phyloP scores from a whole-genome alignment of 2,329 filamentous ascomycete genomes.

The Rutstroemia sp. region DNA sequence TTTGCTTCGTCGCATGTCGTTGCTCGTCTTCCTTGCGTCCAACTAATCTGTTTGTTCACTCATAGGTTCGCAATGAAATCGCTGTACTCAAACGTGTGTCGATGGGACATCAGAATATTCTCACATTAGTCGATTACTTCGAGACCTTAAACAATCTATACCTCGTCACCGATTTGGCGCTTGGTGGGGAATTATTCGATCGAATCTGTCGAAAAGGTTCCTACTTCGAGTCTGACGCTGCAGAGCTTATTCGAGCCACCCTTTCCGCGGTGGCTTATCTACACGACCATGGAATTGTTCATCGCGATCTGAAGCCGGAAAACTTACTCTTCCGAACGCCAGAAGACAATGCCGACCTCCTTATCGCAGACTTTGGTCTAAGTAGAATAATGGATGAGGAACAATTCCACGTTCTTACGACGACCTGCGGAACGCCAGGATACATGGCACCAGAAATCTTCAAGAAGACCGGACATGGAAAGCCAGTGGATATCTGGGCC shows the following conservation, averaged over 20 bases:
- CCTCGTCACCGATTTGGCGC: conserved; percentile 90
- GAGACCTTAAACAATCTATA: conserved; percentile 99
- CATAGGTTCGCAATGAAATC: conserved; percentile 93
- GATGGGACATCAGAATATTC: conserved; percentile 97
- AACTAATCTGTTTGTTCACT: not conserved
- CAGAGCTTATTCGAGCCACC: conserved; percentile 88
- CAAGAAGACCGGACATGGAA: conserved; percentile 96
- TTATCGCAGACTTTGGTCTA: conserved; percentile 95
- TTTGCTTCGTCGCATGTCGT: conserved; percentile 9
- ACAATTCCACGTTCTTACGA: conserved; percentile 95
- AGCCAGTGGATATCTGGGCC: conserved; percentile 97
- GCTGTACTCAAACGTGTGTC: conserved; percentile 96
- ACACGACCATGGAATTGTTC: conserved; percentile 97
- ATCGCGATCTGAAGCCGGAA: conserved; percentile 95
- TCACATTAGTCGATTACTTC: conserved; percentile 97
- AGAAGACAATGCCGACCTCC: conserved; percentile 91
- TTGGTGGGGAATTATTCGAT: conserved; percentile 95
- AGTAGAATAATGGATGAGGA: conserved; percentile 98
- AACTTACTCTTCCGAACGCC: conserved; percentile 95
- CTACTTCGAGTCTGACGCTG: conserved; percentile 96
- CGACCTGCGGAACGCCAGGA: conserved; percentile 92
- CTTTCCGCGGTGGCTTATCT: conserved; percentile 97
- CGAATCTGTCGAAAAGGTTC: conserved; percentile 97
- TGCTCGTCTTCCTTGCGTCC: not conserved
- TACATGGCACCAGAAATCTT: conserved; percentile 99